A percentile compares a stretch with the other conserved stretches of the same genome.
Evolutionary conservation across 1,284 basidiomycete species (phyloP).

Genomic region (Stereum hirsutum): DNA sequence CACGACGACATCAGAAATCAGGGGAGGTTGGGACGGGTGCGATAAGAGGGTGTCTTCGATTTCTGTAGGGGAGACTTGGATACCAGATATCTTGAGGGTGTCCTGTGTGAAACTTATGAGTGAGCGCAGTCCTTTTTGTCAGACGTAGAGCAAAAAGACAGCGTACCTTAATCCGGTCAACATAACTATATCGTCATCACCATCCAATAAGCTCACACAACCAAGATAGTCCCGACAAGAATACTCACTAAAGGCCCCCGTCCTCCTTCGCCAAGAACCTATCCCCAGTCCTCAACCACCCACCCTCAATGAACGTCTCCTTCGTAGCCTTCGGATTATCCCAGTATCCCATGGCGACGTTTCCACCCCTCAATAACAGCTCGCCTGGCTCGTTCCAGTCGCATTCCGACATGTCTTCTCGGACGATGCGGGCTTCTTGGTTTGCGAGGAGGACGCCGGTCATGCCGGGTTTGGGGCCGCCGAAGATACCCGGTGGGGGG

Average conservation of each 20-base stretch:
- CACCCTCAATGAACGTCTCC: slow-evolving; percentile 50
- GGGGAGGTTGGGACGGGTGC: slow-evolving; percentile 46
- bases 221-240: not conserved
- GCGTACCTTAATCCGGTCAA: slow-evolving; percentile 47
- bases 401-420: slow-evolving; percentile 51
- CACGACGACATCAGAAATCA: slow-evolving; percentile 54
- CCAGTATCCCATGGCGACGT: slow-evolving; percentile 60
- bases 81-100: slow-evolving; percentile 64
- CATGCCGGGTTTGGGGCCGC: slow-evolving; percentile 32
- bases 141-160: not conserved
- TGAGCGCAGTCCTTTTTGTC: slow-evolving; percentile 1
- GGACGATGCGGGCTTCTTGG: slow-evolving; percentile 50
- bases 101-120: slow-evolving; percentile 31
- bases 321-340: slow-evolving; percentile 55
- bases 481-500: slow-evolving; percentile 37
- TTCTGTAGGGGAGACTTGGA: slow-evolving; percentile 68
- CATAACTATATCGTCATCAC: slow-evolving; percentile 42
- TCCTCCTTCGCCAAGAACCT: slow-evolving; percentile 48
- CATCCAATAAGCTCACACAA: too few species aligned
- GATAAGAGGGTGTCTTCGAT: slow-evolving; percentile 54
- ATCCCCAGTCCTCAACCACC: slow-evolving; percentile 71
- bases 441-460: slow-evolving; percentile 55
- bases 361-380: slow-evolving; percentile 44
- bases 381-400: slow-evolving; percentile 54
- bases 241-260: slow-evolving; percentile 55